Conservation (phyloP, 192 early-diverging fungal genomes). For the Mortierella hygrophila region DNA sequence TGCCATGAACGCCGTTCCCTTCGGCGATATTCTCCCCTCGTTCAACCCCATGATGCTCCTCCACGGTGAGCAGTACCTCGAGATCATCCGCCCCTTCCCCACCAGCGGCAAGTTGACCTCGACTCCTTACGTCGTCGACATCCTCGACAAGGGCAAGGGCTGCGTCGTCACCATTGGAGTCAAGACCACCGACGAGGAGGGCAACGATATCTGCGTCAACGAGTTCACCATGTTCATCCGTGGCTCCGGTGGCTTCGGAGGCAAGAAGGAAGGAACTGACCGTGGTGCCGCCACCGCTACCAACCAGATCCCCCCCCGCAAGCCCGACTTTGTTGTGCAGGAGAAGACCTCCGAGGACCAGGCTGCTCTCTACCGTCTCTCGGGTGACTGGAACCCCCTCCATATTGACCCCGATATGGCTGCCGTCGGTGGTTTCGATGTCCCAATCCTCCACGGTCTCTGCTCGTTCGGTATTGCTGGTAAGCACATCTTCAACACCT, state of each 20-base stretch:
- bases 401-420: slow-evolving; percentile 98
- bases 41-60: slow-evolving; percentile 98
- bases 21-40: slow-evolving; percentile 78
- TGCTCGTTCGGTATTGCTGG: slow-evolving; percentile 93
- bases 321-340: slow-evolving; percentile 84
- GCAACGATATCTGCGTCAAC: slow-evolving; percentile 83
- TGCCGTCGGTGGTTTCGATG: slow-evolving; percentile 93
- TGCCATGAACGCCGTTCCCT: slow-evolving; percentile 74
- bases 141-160: slow-evolving; percentile 98
- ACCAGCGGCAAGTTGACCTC: slow-evolving; percentile 85
- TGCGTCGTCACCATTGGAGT: slow-evolving; percentile 85
- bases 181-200: slow-evolving; percentile 81
- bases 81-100: slow-evolving; percentile 88
- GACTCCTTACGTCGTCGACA: slow-evolving; percentile 85
- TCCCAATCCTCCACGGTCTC: slow-evolving; percentile 97
- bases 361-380: slow-evolving; percentile 96
- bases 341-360: slow-evolving; percentile 94
- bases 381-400: slow-evolving; percentile 97
- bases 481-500: slow-evolving; percentile 88
- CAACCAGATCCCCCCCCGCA: slow-evolving; percentile 85
- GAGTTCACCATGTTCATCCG: slow-evolving; percentile 97
- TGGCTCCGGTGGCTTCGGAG: slow-evolving; percentile 91
- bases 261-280: slow-evolving; percentile 77
- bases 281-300: slow-evolving; percentile 83
- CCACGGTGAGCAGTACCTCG: slow-evolving; percentile 98